Evolutionary conservation across 2,329 filamentous ascomycete genomes (phyloP), one percentile per base, ranked within the genome.

Genomic region (Cladophialophora carrionii): DNA sequence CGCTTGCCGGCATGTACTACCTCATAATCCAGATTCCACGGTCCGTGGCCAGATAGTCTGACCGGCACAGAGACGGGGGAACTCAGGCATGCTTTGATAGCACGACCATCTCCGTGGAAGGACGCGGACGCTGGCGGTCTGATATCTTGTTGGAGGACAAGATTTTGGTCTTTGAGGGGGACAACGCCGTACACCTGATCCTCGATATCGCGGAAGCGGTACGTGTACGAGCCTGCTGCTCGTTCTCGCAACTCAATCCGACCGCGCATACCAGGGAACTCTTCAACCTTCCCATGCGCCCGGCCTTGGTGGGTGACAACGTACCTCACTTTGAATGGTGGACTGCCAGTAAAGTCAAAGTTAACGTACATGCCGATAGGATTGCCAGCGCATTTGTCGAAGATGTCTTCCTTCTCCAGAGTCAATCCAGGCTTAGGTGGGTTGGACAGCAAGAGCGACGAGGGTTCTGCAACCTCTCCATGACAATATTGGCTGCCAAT

Each of bases 331-430:
- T 83, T 82, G 78, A 99, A 99, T 1, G 94, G 94, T 53, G 96
- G 94, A 0, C 92, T 96, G 66, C 95, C 95, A 31, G 94, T 90
- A 46, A 99, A 83, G 74, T 98, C 92, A 57, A 99, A 80, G 73
- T 95, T 90, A 49, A 99, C 91, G 10, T 90, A 86, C 61, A 99
- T 84, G 48, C 95, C 95, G 67, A 99, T 91, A 0, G 95, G 92
- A 73, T 92, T 96, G 55, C 93, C 92, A 41, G 93, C 94, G 76
- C 95, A 99, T 75, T 96, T 96, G 77, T 99, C 95, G 59, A 91
- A 90, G 51, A 99, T 92, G 68, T 92, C 89, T 71, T 96, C 90
- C 6, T 87, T 84, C 34, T 84, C 85, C 57, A 99, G 81, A 4
- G 86, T 82, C 64, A 99, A 77, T 62, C 89, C 87, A 9, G 95